These are phyloP conservation scores for Tripterygium wilfordii DNA, from an alignment of 177 flowering plant species.

Conservation along the genomic window DNA sequence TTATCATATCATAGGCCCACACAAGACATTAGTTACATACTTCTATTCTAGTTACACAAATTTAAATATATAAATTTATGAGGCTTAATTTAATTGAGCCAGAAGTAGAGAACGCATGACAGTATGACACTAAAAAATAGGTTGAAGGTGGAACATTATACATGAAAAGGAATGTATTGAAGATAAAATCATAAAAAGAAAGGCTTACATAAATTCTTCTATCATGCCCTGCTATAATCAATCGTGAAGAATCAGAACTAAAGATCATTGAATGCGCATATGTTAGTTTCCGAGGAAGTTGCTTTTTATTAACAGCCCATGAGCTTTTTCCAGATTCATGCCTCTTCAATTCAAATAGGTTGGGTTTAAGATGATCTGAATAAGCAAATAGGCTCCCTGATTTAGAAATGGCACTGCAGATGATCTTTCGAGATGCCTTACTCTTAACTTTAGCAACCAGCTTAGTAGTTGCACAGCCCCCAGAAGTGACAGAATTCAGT, in stretches of 20 bases:
- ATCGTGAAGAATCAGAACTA: slow-evolving; percentile 60
- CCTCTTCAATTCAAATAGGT: slow-evolving; percentile 53
- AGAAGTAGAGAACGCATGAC: too few relatives aligned
- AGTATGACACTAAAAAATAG: too few relatives aligned
- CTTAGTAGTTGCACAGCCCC: slow-evolving; percentile 38
- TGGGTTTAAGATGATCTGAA: slow-evolving; percentile 68
- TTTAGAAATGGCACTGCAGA: slow-evolving; percentile 70
- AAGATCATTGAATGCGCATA: slow-evolving; percentile 85
- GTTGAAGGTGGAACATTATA: too few relatives aligned
- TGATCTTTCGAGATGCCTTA: slow-evolving; percentile 62
- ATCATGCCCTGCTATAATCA: slow-evolving; percentile 82
- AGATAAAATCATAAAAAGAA: slow-evolving; percentile 3
- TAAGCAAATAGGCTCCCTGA: slow-evolving; percentile 69
- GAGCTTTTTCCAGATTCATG: slow-evolving; percentile 26
- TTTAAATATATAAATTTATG: too few relatives aligned
- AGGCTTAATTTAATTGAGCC: too few relatives aligned
- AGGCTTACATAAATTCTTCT: slow-evolving; percentile 82
- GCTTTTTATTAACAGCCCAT: slow-evolving; percentile 47
- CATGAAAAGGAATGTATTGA: too few relatives aligned
- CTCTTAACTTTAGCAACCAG: slow-evolving; percentile 62
- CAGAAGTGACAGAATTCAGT: slow-evolving; percentile 22
- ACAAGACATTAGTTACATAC: too few relatives aligned
- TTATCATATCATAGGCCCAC: too few relatives aligned
- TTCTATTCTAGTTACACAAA: too few relatives aligned
- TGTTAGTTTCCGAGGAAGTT: slow-evolving; percentile 61